A percentile compares a stretch with the other conserved stretches of the same genome.
phyloP scores from a whole-genome alignment of 1,139 yeast genomes.

The Magnusiomyces fungicola region DNA sequence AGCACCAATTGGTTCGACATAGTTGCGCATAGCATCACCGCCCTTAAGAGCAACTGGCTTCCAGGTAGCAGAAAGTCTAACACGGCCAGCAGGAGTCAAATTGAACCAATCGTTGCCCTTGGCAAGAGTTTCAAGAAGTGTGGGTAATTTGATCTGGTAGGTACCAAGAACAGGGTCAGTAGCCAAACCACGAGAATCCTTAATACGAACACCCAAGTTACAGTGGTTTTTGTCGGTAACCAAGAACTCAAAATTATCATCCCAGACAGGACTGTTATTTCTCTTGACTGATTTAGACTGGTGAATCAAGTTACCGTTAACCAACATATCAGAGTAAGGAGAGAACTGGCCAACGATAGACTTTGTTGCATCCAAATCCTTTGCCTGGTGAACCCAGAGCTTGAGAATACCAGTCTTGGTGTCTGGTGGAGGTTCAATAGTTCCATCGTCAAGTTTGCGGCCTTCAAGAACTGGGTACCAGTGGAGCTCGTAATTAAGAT shows the following conservation, averaged over 20 bases:
- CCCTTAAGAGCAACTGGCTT: conserved; percentile 70
- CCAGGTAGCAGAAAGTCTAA: conserved; percentile 67
- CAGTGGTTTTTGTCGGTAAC: conserved; percentile 67
- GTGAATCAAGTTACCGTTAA: conserved; percentile 52
- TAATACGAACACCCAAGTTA: conserved; percentile 57
- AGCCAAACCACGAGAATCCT: conserved; percentile 53
- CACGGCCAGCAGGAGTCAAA: conserved; percentile 58
- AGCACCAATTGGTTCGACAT: conserved; percentile 90
- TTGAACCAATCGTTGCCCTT: conserved; percentile 73
- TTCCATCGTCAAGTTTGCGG: conserved; percentile 72
- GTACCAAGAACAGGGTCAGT: conserved; percentile 54
- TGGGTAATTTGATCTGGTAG: conserved; percentile 44
- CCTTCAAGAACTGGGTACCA: conserved; percentile 79
- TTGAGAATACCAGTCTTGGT: conserved; percentile 86
- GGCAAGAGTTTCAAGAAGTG: conserved; percentile 67
- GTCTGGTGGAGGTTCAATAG: conserved; percentile 81
- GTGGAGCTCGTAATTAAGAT: conserved; percentile 58
- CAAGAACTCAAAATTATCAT: conserved; percentile 58
- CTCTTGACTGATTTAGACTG: conserved; percentile 55
- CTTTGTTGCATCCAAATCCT: conserved; percentile 54
- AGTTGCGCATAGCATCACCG: conserved; percentile 61
- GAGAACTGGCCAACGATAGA: conserved; percentile 63
- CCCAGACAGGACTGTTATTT: conserved; percentile 63
- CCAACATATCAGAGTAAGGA: conserved; percentile 62
- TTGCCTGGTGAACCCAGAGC: conserved; percentile 63